Conservation (phyloP, 345 rosid genomes). For the Linum lewisii region DNA sequence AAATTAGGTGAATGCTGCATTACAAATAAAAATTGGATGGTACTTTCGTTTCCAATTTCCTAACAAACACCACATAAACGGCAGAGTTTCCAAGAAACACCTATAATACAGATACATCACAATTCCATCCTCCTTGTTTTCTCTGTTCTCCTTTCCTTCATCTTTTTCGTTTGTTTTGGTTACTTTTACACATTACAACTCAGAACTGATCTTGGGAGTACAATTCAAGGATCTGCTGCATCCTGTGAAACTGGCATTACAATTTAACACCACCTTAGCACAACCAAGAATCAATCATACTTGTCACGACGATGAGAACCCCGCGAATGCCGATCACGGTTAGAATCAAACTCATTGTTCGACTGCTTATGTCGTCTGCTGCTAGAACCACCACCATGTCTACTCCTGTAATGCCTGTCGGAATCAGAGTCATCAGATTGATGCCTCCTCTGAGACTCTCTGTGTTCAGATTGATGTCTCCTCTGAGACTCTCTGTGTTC, state of each 20-base stretch:
- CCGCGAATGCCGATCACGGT: neutral
- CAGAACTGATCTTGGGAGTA: neutral
- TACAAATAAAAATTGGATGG: too few species aligned
- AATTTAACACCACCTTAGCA: neutral
- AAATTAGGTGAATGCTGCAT: too few species aligned
- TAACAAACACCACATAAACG: too few species aligned
- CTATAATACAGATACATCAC: neutral
- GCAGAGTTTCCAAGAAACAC: too few species aligned
- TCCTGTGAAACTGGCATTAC: neutral
- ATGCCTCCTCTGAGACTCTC: neutral
- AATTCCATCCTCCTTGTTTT: too few species aligned
- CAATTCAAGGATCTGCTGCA: neutral
- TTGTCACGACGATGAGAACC: neutral
- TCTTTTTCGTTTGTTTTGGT: neutral
- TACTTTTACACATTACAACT: neutral
- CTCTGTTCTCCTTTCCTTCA: too few species aligned
- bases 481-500: slow-evolving; percentile 11
- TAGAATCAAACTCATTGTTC: neutral
- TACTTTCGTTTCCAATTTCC: too few species aligned
- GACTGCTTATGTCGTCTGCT: neutral
- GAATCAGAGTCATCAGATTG: slow-evolving; percentile 12
- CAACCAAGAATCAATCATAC: neutral
- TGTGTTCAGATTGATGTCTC: too few species aligned
- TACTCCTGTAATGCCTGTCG: slow-evolving; percentile 12
- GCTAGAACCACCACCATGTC: neutral